Conservation (phyloP, 1,139 yeast species). For the Candida sojae region DNA sequence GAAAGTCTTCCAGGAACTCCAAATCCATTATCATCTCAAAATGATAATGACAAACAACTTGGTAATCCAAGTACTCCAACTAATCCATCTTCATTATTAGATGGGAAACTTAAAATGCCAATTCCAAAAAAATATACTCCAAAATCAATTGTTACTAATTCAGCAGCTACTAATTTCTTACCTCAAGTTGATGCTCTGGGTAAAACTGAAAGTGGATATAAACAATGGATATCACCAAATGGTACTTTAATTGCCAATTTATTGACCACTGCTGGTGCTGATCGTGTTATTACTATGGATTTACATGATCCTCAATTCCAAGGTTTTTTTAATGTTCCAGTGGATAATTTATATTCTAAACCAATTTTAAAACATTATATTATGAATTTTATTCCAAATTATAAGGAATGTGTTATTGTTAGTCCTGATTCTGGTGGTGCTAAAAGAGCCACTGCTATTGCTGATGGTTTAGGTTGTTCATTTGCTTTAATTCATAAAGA, state of each 20-base stretch:
- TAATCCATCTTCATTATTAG: not conserved
- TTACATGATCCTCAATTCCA: conserved; percentile 95
- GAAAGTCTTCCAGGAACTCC: conserved; percentile 72
- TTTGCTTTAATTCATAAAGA: conserved; percentile 97
- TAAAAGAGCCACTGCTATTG: conserved; percentile 90
- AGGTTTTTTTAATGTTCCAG: conserved; percentile 91
- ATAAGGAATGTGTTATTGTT: conserved; percentile 79
- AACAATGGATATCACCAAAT: conserved; percentile 94
- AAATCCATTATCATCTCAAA: conserved; percentile 33
- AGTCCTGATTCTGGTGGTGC: conserved; percentile 99
- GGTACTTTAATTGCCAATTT: conserved; percentile 91
- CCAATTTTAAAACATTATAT: conserved; percentile 84
- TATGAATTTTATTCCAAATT: conserved; percentile 68
- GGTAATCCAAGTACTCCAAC: not conserved
- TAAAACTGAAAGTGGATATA: conserved; percentile 65
- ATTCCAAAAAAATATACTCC: conserved; percentile 20
- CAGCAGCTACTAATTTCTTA: conserved; percentile 27
- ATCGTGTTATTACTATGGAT: conserved; percentile 96
- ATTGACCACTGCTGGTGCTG: conserved; percentile 92
- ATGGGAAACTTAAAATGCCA: conserved; percentile 10
- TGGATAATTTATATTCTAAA: conserved; percentile 84
- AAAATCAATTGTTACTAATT: conserved; percentile 31
- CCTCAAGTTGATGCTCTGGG: conserved; percentile 41
- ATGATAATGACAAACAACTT: conserved; percentile 12
- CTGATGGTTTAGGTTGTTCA: conserved; percentile 84